Evolutionary conservation across 441 rosid species (phyloP), one percentile per base, ranked within the genome.

Genomic region (Monsonia emarginata): DNA sequence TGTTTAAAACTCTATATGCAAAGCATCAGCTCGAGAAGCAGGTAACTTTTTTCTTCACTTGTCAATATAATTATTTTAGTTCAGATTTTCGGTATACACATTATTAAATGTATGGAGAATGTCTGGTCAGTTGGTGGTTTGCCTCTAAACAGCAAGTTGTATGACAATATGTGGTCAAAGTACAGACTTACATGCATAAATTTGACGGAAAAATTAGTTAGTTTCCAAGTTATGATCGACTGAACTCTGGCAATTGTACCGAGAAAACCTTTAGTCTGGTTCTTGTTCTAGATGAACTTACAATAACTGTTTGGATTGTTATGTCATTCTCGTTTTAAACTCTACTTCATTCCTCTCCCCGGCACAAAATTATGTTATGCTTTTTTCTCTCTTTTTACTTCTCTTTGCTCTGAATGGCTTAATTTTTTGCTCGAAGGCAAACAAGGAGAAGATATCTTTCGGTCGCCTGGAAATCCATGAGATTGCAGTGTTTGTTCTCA

Each of bases 11-110:
- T 19, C 62, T 89, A 67, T 89, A 82, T 70, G 74, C 86, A 26
- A 95, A 95, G 80, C 97, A 84, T 79, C 97, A 89, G 78, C 88
- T 80, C 63, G 97, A 88, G 82, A 89, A 95, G 83, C 99, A 91
- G 99, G 99, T 94, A 88, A 66, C 19, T 64, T 67, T 30, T 56
- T 26, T 68, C 14, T 27, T 50, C 27, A 38, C 16, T 38, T 38
- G 44, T 36, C 42, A 36, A 36, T 22, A 11, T 1, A 42, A 42
- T 42, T 13, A 13, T 3, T 22, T 52, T 54, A 28, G 7, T 21
- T 36, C 54, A 52, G 25, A 36, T 36, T 65, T 21, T 25, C 40
- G 18, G 42, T 11, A 36, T 36, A 8, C 11, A 36, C 13, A 34
- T 34, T 36, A 8, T 36, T 14, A 36, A 1, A 36, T 36, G 42